Conservation (phyloP, 441 rosid species). For the Sinapis alba region DNA sequence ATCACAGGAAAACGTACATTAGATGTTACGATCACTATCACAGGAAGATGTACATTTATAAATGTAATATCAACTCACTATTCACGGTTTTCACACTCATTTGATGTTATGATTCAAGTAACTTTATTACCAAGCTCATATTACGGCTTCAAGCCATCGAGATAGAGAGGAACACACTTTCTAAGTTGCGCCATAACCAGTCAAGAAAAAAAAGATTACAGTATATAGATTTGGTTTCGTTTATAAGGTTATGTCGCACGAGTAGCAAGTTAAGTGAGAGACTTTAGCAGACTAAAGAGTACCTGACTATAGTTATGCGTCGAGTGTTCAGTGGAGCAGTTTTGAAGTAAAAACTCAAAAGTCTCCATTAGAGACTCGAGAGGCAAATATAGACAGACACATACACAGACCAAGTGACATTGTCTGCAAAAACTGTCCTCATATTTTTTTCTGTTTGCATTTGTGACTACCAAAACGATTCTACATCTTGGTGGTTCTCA, state of each 20-base stretch:
- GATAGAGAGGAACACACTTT: neutral
- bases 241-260: neutral
- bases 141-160: neutral
- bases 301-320: conserved; percentile 5
- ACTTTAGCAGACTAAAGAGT: neutral
- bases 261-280: neutral
- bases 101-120: neutral
- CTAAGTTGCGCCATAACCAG: neutral
- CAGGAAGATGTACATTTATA: neutral
- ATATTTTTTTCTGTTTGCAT: neutral
- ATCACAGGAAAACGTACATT: too few relatives aligned
- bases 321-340: neutral
- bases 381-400: neutral
- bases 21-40: neutral
- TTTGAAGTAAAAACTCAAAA: conserved; percentile 6
- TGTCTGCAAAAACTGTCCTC: conserved; percentile 42
- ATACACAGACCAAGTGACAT: conserved; percentile 1
- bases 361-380: neutral
- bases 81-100: neutral
- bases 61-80: neutral
- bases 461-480: conserved; percentile 22
- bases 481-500: conserved; percentile 7
- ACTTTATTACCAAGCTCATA: neutral
- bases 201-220: neutral
- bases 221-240: neutral